phyloP scores from a whole-genome alignment of 139 green algal genomes.

The Deuterostichococcus epilithicus region DNA sequence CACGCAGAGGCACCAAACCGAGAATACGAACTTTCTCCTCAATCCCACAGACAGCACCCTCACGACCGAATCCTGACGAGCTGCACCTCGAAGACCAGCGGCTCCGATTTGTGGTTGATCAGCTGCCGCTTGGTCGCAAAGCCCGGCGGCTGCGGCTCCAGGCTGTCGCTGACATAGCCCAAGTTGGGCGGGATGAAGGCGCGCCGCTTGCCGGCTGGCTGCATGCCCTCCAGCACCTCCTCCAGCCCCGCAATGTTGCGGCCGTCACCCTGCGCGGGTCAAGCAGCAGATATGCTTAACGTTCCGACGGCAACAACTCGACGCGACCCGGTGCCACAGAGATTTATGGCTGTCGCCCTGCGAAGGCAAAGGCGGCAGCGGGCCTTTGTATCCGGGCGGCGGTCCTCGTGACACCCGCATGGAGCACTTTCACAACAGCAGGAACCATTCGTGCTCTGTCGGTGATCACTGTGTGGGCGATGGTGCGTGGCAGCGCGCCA shows the following conservation, averaged over 20 bases:
- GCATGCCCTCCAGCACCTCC: conserved; percentile 51
- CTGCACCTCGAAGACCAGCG: conserved; percentile 81
- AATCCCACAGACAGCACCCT: no score
- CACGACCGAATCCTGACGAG: conserved; percentile 35
- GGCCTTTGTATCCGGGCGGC: no score
- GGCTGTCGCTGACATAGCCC: conserved; percentile 42
- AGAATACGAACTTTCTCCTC: not conserved
- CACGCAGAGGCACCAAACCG: not conserved
- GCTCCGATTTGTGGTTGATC: conserved; percentile 62
- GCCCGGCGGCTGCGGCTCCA: conserved; percentile 59
- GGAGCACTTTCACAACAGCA: no score
- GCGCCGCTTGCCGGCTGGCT: conserved; percentile 55
- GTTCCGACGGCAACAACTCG: no score
- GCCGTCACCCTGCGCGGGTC: conserved; percentile 9
- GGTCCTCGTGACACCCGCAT: no score
- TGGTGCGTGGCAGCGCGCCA: no score
- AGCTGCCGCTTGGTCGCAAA: conserved; percentile 80
- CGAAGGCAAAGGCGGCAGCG: no score
- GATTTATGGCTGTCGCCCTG: not conserved
- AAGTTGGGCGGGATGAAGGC: conserved; percentile 55
- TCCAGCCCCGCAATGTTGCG: conserved; percentile 28
- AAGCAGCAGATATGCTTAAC: no score
- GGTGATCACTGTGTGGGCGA: no score
- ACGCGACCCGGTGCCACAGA: no score
- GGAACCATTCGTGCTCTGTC: no score